phyloP scores from a whole-genome alignment of 23 red algal genomes.

The Gracilaria gracilis region DNA sequence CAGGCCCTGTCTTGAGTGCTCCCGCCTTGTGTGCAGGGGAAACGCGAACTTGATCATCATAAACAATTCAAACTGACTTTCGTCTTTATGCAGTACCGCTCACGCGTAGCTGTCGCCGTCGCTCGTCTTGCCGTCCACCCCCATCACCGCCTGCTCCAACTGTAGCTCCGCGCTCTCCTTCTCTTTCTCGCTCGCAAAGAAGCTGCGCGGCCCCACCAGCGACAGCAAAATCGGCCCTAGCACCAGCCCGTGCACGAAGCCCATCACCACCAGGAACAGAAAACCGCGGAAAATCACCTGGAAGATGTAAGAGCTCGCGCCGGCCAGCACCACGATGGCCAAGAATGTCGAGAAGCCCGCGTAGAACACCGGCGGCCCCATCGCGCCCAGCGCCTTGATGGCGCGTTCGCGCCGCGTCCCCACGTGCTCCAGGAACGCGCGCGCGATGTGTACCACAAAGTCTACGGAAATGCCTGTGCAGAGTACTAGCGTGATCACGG shows the following conservation, averaged over 20 bases:
- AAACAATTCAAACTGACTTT: too few relatives aligned
- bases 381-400: conserved; percentile 65
- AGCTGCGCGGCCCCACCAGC: conserved; percentile 64
- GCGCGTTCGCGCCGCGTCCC: conserved; percentile 64
- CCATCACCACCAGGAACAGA: conserved; percentile 72
- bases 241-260: conserved; percentile 69
- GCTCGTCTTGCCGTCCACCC: neutral
- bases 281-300: conserved; percentile 71
- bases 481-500: conserved; percentile 75
- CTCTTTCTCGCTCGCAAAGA: conserved; percentile 52
- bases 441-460: conserved; percentile 74
- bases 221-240: conserved; percentile 69
- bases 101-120: neutral
- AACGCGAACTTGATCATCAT: too few relatives aligned
- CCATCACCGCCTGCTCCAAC: conserved; percentile 44
- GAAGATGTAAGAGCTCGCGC: conserved; percentile 75
- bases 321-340: conserved; percentile 68
- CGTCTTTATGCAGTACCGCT: neutral
- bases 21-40: too few relatives aligned
- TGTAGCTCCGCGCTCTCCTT: conserved; percentile 39
- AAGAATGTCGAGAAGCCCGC: conserved; percentile 77
- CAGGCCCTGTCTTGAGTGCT: too few relatives aligned
- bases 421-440: conserved; percentile 67
- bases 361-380: conserved; percentile 85
- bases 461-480: conserved; percentile 68